Percentiles rank a stretch among this genome's conserved stretches.
Conservation (phyloP, 352 stramenopile genomes). For the Phytophthora idaei region DNA sequence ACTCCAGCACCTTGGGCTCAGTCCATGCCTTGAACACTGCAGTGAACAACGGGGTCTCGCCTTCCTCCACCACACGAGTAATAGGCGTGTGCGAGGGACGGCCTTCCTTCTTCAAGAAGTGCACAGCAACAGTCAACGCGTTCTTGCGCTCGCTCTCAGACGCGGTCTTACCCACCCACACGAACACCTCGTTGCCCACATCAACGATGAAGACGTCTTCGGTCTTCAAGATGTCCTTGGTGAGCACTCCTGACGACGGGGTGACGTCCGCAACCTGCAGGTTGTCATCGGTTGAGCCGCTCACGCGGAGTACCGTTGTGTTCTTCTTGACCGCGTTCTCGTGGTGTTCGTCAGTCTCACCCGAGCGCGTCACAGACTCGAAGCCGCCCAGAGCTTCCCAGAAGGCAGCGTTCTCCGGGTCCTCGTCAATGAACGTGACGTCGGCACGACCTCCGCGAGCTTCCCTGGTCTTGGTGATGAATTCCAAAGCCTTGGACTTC, state of each 20-base stretch:
- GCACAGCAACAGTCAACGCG: slow-evolving; percentile 78
- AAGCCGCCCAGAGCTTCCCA: slow-evolving; percentile 93
- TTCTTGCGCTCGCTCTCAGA: slow-evolving; percentile 88
- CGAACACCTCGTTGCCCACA: slow-evolving; percentile 84
- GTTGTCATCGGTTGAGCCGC: slow-evolving; percentile 58
- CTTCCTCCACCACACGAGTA: slow-evolving; percentile 85
- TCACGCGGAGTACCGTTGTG: slow-evolving; percentile 81
- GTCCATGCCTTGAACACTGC: slow-evolving; percentile 84
- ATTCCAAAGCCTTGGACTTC: slow-evolving; percentile 91
- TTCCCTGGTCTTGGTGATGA: slow-evolving; percentile 89
- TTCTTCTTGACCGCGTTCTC: slow-evolving; percentile 67
- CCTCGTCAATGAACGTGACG: slow-evolving; percentile 90
- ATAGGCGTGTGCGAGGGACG: slow-evolving; percentile 72
- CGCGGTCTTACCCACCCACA: slow-evolving; percentile 92
- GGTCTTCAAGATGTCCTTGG: slow-evolving; percentile 79
- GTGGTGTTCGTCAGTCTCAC: slow-evolving; percentile 64
- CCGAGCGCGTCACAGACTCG: slow-evolving; percentile 64
- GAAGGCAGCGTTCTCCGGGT: slow-evolving; percentile 90
- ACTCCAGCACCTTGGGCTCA: slow-evolving; percentile 69
- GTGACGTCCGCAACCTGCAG: slow-evolving; percentile 71
- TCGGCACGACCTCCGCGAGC: slow-evolving; percentile 78
- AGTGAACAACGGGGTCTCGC: slow-evolving; percentile 87
- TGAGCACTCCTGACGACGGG: slow-evolving; percentile 69
- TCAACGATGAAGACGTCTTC: slow-evolving; percentile 95
- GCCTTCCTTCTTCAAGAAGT: slow-evolving; percentile 80